Conservation (phyloP, 371 early-diverging fungal genomes). For the Lichtheimia corymbifera region DNA sequence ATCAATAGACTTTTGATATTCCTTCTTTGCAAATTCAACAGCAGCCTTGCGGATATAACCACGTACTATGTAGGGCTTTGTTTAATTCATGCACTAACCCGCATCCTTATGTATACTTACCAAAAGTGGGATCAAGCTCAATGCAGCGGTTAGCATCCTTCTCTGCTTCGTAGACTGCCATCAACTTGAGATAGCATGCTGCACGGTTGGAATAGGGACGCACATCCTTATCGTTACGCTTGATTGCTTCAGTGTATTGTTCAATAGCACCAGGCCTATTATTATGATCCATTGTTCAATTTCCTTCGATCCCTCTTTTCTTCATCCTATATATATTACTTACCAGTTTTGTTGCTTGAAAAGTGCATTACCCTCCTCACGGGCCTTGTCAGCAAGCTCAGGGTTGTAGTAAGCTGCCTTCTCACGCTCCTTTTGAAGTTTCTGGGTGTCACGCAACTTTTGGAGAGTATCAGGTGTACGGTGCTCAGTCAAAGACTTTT, state of each 20-base stretch:
- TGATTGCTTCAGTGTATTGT: constrained; percentile 95
- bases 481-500: constrained; percentile 94
- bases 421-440: constrained; percentile 73
- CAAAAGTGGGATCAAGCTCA: constrained; percentile 82
- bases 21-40: constrained; percentile 87
- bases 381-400: constrained; percentile 85
- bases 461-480: constrained; percentile 91
- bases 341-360: constrained; percentile 88
- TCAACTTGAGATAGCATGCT: constrained; percentile 93
- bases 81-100: not conserved
- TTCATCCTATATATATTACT: not conserved
- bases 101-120: constrained; percentile 37
- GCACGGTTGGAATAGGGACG: constrained; percentile 96
- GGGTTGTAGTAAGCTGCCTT: constrained; percentile 88
- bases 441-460: constrained; percentile 89
- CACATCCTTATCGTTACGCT: constrained; percentile 90
- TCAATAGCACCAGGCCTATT: constrained; percentile 83
- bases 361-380: constrained; percentile 91
- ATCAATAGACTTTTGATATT: constrained; percentile 83
- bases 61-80: constrained; percentile 59
- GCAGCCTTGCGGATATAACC: constrained; percentile 97
- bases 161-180: constrained; percentile 92
- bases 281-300: not conserved
- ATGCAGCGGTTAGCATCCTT: constrained; percentile 94
- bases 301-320: not conserved